Percentiles rank a stretch among this genome's conserved stretches.
Evolutionary conservation across 2,329 filamentous ascomycete genomes (phyloP).

Genomic region (Alternaria postmessia): DNA sequence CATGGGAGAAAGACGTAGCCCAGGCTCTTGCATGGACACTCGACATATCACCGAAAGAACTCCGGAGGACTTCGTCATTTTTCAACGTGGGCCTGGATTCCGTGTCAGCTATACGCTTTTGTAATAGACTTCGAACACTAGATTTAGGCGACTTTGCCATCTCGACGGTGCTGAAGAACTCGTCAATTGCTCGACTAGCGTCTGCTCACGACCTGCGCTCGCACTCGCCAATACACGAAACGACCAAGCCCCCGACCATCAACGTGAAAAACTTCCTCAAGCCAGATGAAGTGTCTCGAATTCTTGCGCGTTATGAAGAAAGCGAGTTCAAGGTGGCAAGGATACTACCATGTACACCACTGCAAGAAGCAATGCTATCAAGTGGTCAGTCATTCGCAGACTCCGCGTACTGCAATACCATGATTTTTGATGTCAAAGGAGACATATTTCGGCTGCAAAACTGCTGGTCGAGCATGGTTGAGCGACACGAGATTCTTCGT

Average conservation of each 20-base stretch:
- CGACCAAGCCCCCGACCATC: neutral
- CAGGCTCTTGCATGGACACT: conserved; percentile 63
- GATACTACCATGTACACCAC: conserved; percentile 81
- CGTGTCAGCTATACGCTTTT: conserved; percentile 77
- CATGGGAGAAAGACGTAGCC: conserved; percentile 65
- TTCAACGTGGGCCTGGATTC: conserved; percentile 84
- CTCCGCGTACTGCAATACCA: conserved; percentile 75
- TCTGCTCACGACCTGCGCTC: neutral
- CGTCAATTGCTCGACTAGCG: conserved; percentile 70
- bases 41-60: conserved; percentile 52
- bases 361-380: conserved; percentile 88
- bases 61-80: conserved; percentile 75
- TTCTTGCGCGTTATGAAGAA: conserved; percentile 22
- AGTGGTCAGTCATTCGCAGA: conserved; percentile 56
- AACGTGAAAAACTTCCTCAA: conserved; percentile 24
- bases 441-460: conserved; percentile 60
- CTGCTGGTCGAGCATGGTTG: conserved; percentile 70
- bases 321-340: conserved; percentile 54
- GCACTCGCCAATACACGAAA: neutral
- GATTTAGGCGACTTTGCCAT: conserved; percentile 66
- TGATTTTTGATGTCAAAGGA: conserved; percentile 68
- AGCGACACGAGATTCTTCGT: conserved; percentile 77
- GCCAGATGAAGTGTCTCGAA: conserved; percentile 19
- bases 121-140: conserved; percentile 62
- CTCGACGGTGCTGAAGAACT: conserved; percentile 72